A percentile compares a stretch with the other conserved stretches of the same genome.
Conservation (phyloP, 1,139 yeast species). For the Hansenula sp. region DNA sequence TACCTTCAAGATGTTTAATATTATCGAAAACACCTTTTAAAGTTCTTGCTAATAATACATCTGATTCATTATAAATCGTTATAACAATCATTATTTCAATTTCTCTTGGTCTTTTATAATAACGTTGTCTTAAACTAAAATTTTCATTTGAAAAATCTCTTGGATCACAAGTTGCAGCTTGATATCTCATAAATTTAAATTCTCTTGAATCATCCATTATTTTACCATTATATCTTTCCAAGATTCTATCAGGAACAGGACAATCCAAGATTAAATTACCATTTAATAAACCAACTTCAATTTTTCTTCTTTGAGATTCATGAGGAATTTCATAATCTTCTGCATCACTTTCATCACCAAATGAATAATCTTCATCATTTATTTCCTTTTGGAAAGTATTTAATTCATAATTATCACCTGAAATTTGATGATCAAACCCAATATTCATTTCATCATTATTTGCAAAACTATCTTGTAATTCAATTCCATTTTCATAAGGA, state of each 20-base stretch:
- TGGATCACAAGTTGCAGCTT: slow-evolving; percentile 82
- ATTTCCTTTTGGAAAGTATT: slow-evolving; percentile 19
- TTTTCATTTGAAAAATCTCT: slow-evolving; percentile 73
- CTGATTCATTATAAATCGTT: slow-evolving; percentile 94
- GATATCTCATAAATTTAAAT: slow-evolving; percentile 74
- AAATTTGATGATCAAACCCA: slow-evolving; percentile 11
- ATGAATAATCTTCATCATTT: slow-evolving; percentile 12
- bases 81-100: slow-evolving; percentile 87
- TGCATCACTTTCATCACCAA: slow-evolving; percentile 14
- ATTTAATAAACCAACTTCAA: slow-evolving; percentile 30
- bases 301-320: slow-evolving; percentile 22
- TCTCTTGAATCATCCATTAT: slow-evolving; percentile 56
- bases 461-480: slow-evolving; percentile 9
- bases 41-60: slow-evolving; percentile 81
- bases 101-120: slow-evolving; percentile 62
- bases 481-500: slow-evolving; percentile 10
- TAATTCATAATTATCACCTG: slow-evolving; percentile 22
- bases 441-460: slow-evolving; percentile 16
- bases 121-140: slow-evolving; percentile 72
- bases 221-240: slow-evolving; percentile 43
- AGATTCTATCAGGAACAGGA: slow-evolving; percentile 53
- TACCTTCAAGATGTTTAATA: slow-evolving; percentile 74
- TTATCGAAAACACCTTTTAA: slow-evolving; percentile 92
- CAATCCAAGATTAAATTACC: slow-evolving; percentile 68
- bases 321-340: slow-evolving; percentile 10